Conservation (phyloP, 192 early-diverging fungal species). For the Dimargaris cristalligena region DNA sequence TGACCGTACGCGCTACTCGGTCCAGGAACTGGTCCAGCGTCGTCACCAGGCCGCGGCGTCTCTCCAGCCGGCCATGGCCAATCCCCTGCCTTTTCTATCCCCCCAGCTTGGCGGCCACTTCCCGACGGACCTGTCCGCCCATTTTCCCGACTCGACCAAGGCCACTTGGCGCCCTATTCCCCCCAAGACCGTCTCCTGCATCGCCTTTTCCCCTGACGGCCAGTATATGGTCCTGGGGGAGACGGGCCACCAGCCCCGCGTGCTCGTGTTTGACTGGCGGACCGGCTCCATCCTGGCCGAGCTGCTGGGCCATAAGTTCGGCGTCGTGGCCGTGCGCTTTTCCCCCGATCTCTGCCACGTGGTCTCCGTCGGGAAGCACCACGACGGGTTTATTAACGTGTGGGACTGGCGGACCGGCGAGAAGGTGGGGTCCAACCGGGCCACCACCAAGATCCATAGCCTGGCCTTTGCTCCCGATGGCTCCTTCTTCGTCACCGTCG, state of each 20-base stretch:
- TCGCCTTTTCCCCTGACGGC: not conserved
- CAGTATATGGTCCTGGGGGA: constrained; percentile 13
- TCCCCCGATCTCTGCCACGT: constrained; percentile 50
- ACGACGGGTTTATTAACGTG: constrained; percentile 66
- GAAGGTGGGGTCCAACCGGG: constrained; percentile 40
- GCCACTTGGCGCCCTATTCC: not conserved
- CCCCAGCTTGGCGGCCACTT: not conserved
- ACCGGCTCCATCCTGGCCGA: constrained; percentile 34
- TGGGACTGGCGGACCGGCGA: constrained; percentile 60
- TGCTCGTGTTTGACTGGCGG: constrained; percentile 53
- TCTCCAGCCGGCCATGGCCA: not conserved
- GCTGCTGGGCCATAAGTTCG: constrained; percentile 62
- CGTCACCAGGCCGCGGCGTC: not conserved
- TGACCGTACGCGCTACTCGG: constrained; percentile 1
- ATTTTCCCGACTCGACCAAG: not conserved
- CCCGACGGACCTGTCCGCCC: not conserved
- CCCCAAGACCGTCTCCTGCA: not conserved
- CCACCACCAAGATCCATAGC: constrained; percentile 43
- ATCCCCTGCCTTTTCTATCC: not conserved
- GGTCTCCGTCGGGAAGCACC: constrained; percentile 56
- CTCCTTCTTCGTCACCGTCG: constrained; percentile 57
- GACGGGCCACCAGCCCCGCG: constrained; percentile 62
- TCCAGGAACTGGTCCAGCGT: too few species aligned
- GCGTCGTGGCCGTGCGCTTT: constrained; percentile 46
- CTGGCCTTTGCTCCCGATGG: constrained; percentile 45